phyloP scores from a whole-genome alignment of 352 stramenopile genomes.

The Phytophthora pinifolia region DNA sequence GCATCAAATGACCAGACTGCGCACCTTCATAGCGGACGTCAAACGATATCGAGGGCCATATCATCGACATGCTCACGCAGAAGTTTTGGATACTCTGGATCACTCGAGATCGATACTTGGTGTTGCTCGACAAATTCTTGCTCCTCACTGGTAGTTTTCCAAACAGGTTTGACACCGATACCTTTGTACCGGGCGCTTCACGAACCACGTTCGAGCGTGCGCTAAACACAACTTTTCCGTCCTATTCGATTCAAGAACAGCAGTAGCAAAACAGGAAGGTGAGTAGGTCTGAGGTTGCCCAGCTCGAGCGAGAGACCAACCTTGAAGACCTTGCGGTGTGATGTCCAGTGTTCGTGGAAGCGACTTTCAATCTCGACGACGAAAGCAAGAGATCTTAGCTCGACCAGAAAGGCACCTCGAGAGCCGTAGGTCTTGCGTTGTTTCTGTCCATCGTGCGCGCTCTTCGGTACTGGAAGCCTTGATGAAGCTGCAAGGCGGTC shows the following conservation, averaged over 20 bases:
- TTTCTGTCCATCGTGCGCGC: not conserved
- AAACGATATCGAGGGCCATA: conserved; percentile 70
- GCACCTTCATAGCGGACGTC: conserved; percentile 50
- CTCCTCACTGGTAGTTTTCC: conserved; percentile 54
- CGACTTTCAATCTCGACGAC: conserved; percentile 71
- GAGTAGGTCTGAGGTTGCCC: not conserved
- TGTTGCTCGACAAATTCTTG: conserved; percentile 42
- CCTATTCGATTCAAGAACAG: conserved; percentile 26
- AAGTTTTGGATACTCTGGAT: conserved; percentile 47
- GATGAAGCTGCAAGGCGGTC: conserved; percentile 39
- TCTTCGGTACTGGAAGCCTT: conserved; percentile 5
- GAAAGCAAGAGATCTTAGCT: conserved; percentile 41
- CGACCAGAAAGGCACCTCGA: conserved; percentile 54
- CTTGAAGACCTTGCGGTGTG: conserved; percentile 68
- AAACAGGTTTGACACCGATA: conserved; percentile 64
- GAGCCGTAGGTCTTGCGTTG: conserved; percentile 37
- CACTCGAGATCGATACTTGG: conserved; percentile 34
- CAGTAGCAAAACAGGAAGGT: not conserved
- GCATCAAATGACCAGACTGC: too few relatives aligned
- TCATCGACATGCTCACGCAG: conserved; percentile 61
- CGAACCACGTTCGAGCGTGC: conserved; percentile 37
- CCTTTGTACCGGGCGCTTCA: conserved; percentile 44
- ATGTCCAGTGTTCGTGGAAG: conserved; percentile 50
- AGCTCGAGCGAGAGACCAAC: conserved; percentile 25
- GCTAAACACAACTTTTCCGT: conserved; percentile 60